phyloP scores from a whole-genome alignment of 2,329 filamentous ascomycete species.

The Neophaeococcomyces mojaviensis region DNA sequence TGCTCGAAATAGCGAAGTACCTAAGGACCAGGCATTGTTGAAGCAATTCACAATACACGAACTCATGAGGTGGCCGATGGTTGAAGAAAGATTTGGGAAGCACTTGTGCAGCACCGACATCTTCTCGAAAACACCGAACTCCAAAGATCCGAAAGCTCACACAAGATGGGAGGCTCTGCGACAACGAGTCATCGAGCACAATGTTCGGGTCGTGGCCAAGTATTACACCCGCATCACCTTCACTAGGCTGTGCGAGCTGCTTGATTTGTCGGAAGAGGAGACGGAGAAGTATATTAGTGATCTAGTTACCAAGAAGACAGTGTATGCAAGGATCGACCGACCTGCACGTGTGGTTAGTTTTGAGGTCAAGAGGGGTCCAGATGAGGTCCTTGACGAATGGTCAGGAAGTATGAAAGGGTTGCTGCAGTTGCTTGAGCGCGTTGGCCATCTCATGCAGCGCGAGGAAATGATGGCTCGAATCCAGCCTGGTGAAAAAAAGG shows the following conservation, averaged over 20 bases:
- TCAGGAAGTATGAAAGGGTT: constrained; percentile 96
- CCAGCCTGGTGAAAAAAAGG: constrained; percentile 47
- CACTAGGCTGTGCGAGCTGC: constrained; percentile 76
- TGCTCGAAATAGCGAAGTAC: constrained; percentile 67
- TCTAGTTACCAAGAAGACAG: constrained; percentile 92
- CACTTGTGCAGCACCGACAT: constrained; percentile 86
- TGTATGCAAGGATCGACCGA: constrained; percentile 94
- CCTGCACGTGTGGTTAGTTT: constrained; percentile 89
- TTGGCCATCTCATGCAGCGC: constrained; percentile 97
- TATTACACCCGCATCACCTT: constrained; percentile 98
- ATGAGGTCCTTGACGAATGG: constrained; percentile 97
- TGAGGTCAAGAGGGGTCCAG: constrained; percentile 86
- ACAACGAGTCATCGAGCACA: constrained; percentile 98
- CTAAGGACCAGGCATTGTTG: constrained; percentile 74
- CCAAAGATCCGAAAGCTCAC: constrained; percentile 70
- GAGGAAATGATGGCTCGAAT: constrained; percentile 99
- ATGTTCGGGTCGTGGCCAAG: constrained; percentile 92
- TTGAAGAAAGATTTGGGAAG: constrained; percentile 78
- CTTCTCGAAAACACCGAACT: constrained; percentile 62
- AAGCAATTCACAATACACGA: constrained; percentile 93
- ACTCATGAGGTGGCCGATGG: constrained; percentile 96
- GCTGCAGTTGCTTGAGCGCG: constrained; percentile 74
- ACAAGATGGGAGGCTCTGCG: constrained; percentile 89
- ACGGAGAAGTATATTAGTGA: constrained; percentile 99
- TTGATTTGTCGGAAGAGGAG: constrained; percentile 89